Base-by-base conservation (phyloP, 495 filamentous ascomycete genomes). In the Penicillium maclennaniae region DNA sequence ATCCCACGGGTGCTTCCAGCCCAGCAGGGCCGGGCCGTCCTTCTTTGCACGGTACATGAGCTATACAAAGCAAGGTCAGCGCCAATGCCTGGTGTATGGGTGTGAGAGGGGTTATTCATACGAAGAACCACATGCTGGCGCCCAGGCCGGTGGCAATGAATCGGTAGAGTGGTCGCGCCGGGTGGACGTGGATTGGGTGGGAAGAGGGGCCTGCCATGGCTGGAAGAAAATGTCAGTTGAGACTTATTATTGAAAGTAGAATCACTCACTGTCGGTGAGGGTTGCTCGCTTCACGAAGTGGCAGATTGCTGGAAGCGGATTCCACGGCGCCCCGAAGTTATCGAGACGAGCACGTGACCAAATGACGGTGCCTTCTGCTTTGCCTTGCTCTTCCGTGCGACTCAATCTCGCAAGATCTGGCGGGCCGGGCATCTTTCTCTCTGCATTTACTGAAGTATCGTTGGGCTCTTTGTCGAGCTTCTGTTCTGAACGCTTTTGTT, bases 101-200 rank as follows among this genome's bases (percentile, higher is more conserved):
- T 14, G 10, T 10, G 31, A 12, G 3, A 39, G 26, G 34, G 15
- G 49, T 4, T 31, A 54, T 42, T 63, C 88, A 63, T 81, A 98
- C 93, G 71, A 91, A 97, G 76, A 97, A 97, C 93, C 93, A 99
- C 95, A 97, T 99, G 75, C 86, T 87, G 19, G 93, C 93, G 54
- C 91, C 89, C 45, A 99, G 74, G 47, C 83, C 87, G 25, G 89
- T 97, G 40, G 88, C 93, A 39, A 85, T 78, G 67, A 88, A 87
- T 63, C 89, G 81, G 74, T 97, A 95, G 63, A 96, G 64, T 47
- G 83, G 85, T 48, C 88, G 84, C 41, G 71, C 78, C 51, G 85
- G 86, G 68, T 88, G 86, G 59, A 89, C 68, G 67, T 88, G 83
- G 61, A 89, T 78, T 45, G 87, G 87, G 69, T 90, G 87, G 66